These are phyloP conservation scores for Neodidymelliopsis sp. DNA, from an alignment of 2,329 filamentous ascomycete species.

Conservation along the genomic window DNA sequence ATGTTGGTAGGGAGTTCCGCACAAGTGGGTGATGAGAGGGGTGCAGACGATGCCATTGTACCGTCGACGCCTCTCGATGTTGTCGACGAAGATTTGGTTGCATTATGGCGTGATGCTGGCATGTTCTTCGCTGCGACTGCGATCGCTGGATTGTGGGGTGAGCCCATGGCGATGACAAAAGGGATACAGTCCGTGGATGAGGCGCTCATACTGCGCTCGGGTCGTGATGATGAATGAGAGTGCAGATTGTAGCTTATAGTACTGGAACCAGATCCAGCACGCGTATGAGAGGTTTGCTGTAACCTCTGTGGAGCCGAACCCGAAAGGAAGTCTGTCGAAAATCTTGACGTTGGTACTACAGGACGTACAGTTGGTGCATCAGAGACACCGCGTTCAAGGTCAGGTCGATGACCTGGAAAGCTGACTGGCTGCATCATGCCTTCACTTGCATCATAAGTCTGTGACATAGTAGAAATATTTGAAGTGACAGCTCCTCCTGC, in stretches of 20 bases:
- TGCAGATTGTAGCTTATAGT: constrained; percentile 9
- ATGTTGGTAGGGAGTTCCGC: neutral
- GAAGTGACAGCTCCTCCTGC: no score
- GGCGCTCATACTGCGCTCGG: constrained; percentile 28
- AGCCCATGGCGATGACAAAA: constrained; percentile 41
- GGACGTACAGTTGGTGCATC: constrained; percentile 3
- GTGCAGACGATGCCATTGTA: constrained; percentile 41
- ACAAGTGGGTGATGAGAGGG: constrained; percentile 27
- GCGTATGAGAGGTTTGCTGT: constrained; percentile 9
- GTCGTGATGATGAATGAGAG: constrained; percentile 11
- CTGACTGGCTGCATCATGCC: no score
- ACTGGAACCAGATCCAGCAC: constrained; percentile 25
- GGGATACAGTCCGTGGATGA: constrained; percentile 32
- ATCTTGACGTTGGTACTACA: constrained; percentile 11
- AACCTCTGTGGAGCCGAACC: constrained; percentile 2
- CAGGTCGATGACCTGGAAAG: no score
- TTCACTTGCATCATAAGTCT: no score
- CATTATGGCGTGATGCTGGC: constrained; percentile 25
- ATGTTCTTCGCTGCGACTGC: constrained; percentile 27
- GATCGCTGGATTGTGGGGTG: constrained; percentile 41
- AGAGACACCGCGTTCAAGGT: neutral
- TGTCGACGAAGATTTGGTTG: constrained; percentile 20
- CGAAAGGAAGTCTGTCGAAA: neutral
- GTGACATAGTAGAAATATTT: no score
- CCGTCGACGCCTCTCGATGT: constrained; percentile 37